phyloP scores from a whole-genome alignment of 768 basidiomycete species.

The Paxillus rubicundulus region DNA sequence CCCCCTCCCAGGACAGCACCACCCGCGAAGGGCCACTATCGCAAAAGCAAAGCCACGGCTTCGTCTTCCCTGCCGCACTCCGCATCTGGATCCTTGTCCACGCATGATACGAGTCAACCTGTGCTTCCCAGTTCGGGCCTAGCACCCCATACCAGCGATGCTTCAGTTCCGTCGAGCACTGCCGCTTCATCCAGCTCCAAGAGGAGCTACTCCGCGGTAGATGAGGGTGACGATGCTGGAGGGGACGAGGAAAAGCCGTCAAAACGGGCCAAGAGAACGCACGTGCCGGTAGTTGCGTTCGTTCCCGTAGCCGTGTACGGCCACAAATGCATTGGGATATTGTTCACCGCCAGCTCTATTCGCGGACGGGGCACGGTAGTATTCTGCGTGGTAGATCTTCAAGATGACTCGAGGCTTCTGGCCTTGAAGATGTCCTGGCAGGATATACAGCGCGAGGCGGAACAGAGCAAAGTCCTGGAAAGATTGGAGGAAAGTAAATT shows the following conservation, averaged over 20 bases:
- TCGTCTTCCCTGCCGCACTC: too few relatives aligned
- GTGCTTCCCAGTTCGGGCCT: too few relatives aligned
- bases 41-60: too few relatives aligned
- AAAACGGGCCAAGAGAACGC: not conserved
- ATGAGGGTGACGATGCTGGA: not conserved
- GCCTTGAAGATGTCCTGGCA: constrained; percentile 11
- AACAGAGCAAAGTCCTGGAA: not conserved
- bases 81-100: too few relatives aligned
- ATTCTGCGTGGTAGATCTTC: not conserved
- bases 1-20: too few relatives aligned
- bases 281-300: not conserved
- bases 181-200: not conserved
- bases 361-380: constrained; percentile 12
- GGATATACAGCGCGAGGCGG: not conserved
- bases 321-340: not conserved
- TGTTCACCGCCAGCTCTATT: constrained; percentile 11
- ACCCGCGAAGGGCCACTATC: too few relatives aligned
- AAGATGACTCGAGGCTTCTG: not conserved
- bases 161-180: not conserved
- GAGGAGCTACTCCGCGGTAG: constrained; percentile 1
- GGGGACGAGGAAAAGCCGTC: not conserved
- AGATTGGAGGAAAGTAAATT: not conserved
- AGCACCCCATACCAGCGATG: too few relatives aligned
- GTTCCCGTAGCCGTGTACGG: constrained; percentile 5
- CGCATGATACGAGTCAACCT: too few relatives aligned